These are phyloP conservation scores for Globisporangium middletonii DNA, from an alignment of 352 stramenopile species.

Conservation along the genomic window DNA sequence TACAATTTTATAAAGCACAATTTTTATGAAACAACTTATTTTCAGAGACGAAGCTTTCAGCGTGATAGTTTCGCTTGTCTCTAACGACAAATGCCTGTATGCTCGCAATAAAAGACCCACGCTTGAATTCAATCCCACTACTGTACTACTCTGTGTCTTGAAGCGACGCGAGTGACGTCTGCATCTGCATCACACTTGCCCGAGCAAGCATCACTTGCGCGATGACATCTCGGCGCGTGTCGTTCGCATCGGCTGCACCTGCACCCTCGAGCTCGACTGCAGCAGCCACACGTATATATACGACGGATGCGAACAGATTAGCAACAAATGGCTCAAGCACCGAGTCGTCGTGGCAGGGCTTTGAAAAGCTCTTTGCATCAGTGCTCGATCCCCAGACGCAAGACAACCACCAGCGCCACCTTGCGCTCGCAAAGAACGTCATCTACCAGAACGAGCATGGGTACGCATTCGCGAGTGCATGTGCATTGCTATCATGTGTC, in stretches of 20 bases:
- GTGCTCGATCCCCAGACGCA: constrained; percentile 54
- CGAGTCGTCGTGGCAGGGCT: constrained; percentile 33
- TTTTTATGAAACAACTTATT: too few relatives aligned
- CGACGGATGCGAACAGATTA: too few relatives aligned
- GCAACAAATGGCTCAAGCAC: background rate
- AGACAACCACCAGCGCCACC: constrained; percentile 57
- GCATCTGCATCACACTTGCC: background rate
- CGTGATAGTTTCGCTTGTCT: too few relatives aligned
- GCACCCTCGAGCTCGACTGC: too few relatives aligned
- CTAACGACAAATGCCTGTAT: too few relatives aligned
- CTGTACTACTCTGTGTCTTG: background rate
- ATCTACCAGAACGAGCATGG: constrained; percentile 65
- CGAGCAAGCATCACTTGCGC: background rate
- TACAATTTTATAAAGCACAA: too few relatives aligned
- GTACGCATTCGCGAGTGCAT: constrained; percentile 14
- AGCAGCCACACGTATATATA: background rate
- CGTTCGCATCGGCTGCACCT: background rate
- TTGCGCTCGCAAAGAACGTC: constrained; percentile 74
- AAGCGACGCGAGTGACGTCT: constrained; percentile 1
- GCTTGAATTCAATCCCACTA: too few relatives aligned
- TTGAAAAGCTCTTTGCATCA: constrained; percentile 64
- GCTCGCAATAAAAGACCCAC: too few relatives aligned
- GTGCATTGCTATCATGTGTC: background rate
- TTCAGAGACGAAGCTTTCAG: too few relatives aligned
- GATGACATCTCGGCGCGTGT: constrained; percentile 7